Evolutionary conservation across 1,284 basidiomycete species (phyloP).

Genomic region (Austroboletus novae-zelandiae): DNA sequence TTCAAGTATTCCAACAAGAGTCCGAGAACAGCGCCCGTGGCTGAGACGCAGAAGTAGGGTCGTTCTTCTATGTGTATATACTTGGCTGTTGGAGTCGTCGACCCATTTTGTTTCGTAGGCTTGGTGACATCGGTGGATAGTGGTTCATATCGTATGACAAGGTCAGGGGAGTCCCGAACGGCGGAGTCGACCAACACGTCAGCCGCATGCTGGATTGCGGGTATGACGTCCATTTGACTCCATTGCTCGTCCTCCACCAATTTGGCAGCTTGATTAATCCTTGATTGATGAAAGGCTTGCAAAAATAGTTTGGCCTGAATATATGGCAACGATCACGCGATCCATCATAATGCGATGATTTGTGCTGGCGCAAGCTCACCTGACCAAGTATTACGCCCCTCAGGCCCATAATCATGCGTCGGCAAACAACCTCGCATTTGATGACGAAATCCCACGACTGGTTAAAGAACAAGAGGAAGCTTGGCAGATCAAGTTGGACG

Average conservation of each 20-base stretch:
- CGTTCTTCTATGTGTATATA: slow-evolving; percentile 82
- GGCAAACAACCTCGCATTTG: slow-evolving; percentile 79
- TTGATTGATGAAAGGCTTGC: slow-evolving; percentile 80
- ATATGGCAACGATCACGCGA: neutral
- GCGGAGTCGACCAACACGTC: slow-evolving; percentile 80
- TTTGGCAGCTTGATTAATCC: slow-evolving; percentile 82
- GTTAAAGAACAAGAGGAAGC: slow-evolving; percentile 83
- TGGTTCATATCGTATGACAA: slow-evolving; percentile 40
- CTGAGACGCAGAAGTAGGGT: slow-evolving; percentile 82
- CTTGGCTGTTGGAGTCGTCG: slow-evolving; percentile 48
- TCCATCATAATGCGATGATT: neutral
- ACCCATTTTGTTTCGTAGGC: slow-evolving; percentile 29
- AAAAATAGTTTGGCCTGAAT: slow-evolving; percentile 83
- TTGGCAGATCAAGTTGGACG: slow-evolving; percentile 63
- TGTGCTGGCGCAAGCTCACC: slow-evolving; percentile 37
- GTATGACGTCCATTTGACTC: slow-evolving; percentile 73
- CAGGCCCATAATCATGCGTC: slow-evolving; percentile 89
- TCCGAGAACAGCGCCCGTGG: slow-evolving; percentile 76
- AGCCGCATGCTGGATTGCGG: slow-evolving; percentile 66
- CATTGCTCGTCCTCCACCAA: slow-evolving; percentile 91
- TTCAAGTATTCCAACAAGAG: slow-evolving; percentile 86
- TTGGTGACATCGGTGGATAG: slow-evolving; percentile 18
- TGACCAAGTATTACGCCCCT: slow-evolving; percentile 82
- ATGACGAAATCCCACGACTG: slow-evolving; percentile 90
- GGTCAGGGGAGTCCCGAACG: slow-evolving; percentile 74